phyloP scores from a whole-genome alignment of 768 basidiomycete species.

The Mycena belliarum region DNA sequence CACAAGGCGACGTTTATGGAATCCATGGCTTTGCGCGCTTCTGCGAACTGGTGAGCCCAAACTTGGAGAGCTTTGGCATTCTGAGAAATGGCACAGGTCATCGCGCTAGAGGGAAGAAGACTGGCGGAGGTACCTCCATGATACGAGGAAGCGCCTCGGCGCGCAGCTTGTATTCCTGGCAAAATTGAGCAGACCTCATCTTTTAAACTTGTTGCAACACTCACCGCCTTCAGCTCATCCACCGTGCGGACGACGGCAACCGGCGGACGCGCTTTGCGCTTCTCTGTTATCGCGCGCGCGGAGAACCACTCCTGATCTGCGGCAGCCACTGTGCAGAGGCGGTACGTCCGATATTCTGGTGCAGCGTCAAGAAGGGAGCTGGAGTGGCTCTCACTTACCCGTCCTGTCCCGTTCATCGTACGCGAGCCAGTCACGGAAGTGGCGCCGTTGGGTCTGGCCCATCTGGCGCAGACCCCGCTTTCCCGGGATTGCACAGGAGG shows the following conservation, averaged over 20 bases:
- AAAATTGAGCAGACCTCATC: too few species aligned
- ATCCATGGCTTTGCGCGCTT: background rate
- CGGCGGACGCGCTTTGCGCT: background rate
- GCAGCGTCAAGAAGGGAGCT: background rate
- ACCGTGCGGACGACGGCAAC: slow-evolving; percentile 1
- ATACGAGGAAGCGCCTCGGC: slow-evolving; percentile 4
- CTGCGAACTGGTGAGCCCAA: background rate
- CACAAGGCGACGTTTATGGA: slow-evolving; percentile 8
- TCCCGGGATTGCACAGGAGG: slow-evolving; percentile 5
- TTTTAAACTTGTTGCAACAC: too few species aligned
- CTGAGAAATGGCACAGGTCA: background rate
- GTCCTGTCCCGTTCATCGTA: slow-evolving; percentile 12
- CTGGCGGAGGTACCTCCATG: slow-evolving; percentile 9
- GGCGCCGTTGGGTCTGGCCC: slow-evolving; percentile 11
- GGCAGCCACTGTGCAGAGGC: background rate
- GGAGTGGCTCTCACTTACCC: background rate
- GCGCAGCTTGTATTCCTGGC: slow-evolving; percentile 9
- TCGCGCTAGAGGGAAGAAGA: too few species aligned
- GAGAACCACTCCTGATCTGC: slow-evolving; percentile 17
- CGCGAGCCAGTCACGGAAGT: slow-evolving; percentile 10
- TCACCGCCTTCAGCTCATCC: background rate
- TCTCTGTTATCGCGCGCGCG: slow-evolving; percentile 11
- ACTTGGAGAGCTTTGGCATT: slow-evolving; percentile 7
- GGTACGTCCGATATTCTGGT: slow-evolving; percentile 4
- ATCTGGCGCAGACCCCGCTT: slow-evolving; percentile 7